Evolutionary conservation across 139 green algal genomes (phyloP), one percentile per base, ranked within the genome.

Genomic region (Dunaliella sp.): DNA sequence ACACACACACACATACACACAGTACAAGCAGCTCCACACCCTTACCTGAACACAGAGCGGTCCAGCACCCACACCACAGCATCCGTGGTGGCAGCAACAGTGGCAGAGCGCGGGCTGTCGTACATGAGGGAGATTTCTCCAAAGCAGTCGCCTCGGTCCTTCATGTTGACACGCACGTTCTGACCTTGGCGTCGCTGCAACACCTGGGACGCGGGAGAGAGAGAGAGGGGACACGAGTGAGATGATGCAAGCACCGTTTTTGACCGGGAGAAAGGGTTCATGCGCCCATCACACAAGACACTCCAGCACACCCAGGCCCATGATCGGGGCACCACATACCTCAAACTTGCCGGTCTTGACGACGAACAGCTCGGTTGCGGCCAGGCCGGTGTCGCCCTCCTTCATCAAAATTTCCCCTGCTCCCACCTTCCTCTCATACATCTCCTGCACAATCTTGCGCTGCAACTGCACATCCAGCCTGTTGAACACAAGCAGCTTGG

Each of bases 81-180:
- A 85, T 97, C 89, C 72, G 92, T 93, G 0, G 93, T 97, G 12
- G 97, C 95, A 2, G 96, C 96, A n/a, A 99, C 95, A 1, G 96
- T 98, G 1, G 96, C 97, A 31, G 89, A 91, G 37, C 96, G 93
- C 1, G 96, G 90, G 82, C 90, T 94, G 86, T 94, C 93, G 89
- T 98, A 98, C 94, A 99, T 97, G 1, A 98, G 94, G 16, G 94
- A 95, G 7, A 98, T 89, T 87, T 98, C 96, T 31, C 96, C 96
- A 90, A 98, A 98, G 79, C 90, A 93, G 86, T 99, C 95, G 12
- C 96, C 95, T 0, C 86, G 91, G 83, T 94, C 88, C 87, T 98
- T 98, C 83, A 95, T 93, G 93, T 98, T 98, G 0, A 98, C 95
- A 0, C 94, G 94, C 65, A 98, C 90, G 88, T 97, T 98, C 24